A percentile compares a stretch with the other conserved stretches of the same genome.
These are phyloP conservation scores for Penicillium sp. DNA, from an alignment of 2,329 filamentous ascomycete species.

Conservation along the genomic window DNA sequence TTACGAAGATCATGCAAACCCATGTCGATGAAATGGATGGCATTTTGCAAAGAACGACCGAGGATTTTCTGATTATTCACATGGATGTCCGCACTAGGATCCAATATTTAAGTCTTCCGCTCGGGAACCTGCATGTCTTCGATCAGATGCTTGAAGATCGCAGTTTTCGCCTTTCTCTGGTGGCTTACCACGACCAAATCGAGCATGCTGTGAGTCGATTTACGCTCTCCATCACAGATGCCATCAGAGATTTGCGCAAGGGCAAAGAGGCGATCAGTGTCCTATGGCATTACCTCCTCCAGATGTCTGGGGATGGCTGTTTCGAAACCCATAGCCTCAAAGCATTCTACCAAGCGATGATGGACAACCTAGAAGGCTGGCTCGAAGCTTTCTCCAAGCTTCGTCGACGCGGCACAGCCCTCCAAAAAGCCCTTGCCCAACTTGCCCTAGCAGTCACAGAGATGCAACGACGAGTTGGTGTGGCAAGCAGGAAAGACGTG, in stretches of 20 bases:
- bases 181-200: conserved; percentile 86
- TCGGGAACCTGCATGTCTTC: conserved; percentile 80
- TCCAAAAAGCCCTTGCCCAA: conserved; percentile 70
- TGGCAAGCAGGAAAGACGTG: conserved; percentile 72
- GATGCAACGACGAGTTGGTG: conserved; percentile 81
- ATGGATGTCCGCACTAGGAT: conserved; percentile 79
- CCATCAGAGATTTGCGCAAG: conserved; percentile 74
- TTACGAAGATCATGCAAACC: conserved; percentile 82
- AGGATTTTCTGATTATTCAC: conserved; percentile 78
- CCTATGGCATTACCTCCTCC: conserved; percentile 72
- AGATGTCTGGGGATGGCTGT: conserved; percentile 63
- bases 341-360: conserved; percentile 85
- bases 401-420: conserved; percentile 68
- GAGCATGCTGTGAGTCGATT: conserved; percentile 86
- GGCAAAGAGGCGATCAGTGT: conserved; percentile 75
- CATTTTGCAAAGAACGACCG: conserved; percentile 81
- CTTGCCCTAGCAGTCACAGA: conserved; percentile 77
- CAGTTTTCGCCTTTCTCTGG: conserved; percentile 76
- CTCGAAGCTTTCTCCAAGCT: conserved; percentile 75
- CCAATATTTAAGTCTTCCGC: conserved; percentile 75
- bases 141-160: conserved; percentile 85
- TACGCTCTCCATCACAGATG: conserved; percentile 71
- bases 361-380: conserved; percentile 90
- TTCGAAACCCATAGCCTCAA: conserved; percentile 61
- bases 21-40: conserved; percentile 94